Conservation (phyloP, 441 rosid genomes). For the Pelargonium australe region DNA sequence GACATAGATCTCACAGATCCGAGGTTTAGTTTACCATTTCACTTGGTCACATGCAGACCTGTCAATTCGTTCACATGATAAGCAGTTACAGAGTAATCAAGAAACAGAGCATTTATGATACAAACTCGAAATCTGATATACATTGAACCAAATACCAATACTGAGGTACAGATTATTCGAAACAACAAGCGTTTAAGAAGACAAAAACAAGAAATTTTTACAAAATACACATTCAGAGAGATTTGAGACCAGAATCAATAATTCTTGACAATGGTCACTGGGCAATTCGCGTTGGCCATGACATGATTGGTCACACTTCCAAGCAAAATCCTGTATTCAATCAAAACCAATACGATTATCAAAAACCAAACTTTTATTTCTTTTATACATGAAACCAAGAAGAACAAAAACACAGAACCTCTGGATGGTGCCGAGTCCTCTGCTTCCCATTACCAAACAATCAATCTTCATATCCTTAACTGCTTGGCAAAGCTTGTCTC, state of each 20-base stretch:
- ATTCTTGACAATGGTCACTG: constrained; percentile 28
- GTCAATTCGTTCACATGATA: too few relatives aligned
- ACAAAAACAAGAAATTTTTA: too few relatives aligned
- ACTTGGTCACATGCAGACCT: too few relatives aligned
- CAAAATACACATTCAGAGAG: background rate
- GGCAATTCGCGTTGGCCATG: constrained; percentile 24
- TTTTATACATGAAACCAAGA: background rate
- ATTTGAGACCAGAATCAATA: background rate
- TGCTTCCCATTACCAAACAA: constrained; percentile 37
- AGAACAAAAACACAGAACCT: constrained; percentile 19
- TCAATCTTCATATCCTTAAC: constrained; percentile 31
- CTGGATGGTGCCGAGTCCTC: constrained; percentile 40
- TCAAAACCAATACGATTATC: background rate
- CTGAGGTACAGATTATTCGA: background rate
- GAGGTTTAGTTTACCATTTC: too few relatives aligned
- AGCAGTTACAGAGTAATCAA: too few relatives aligned
- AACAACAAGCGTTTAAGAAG: background rate
- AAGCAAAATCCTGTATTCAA: constrained; percentile 24
- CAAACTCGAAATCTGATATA: background rate
- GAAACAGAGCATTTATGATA: too few relatives aligned
- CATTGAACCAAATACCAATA: background rate
- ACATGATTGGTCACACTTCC: constrained; percentile 30
- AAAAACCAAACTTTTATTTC: too few relatives aligned
- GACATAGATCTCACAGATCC: too few relatives aligned
- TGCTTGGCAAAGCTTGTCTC: constrained; percentile 33